Percentiles rank a stretch among this genome's conserved stretches.
Evolutionary conservation across 2,329 filamentous ascomycete species (phyloP).

Genomic region (Xylariaceae sp.): DNA sequence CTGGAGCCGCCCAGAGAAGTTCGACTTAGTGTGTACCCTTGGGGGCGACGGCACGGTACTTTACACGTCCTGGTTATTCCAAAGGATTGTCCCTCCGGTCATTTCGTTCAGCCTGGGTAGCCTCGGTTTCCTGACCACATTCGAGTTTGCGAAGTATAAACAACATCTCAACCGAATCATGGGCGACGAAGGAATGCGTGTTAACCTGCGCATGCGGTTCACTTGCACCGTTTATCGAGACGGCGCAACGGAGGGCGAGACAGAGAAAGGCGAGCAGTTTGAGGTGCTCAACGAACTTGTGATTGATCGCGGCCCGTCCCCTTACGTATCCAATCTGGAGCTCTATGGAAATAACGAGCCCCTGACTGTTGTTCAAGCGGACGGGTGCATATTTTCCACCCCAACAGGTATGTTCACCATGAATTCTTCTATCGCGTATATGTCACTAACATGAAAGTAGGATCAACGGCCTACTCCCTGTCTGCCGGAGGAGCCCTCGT

Average conservation of each 20-base stretch:
- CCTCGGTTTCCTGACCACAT: slow-evolving; percentile 82
- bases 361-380: slow-evolving; percentile 90
- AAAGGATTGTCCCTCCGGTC: slow-evolving; percentile 79
- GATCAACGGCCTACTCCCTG: slow-evolving; percentile 90
- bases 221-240: slow-evolving; percentile 93
- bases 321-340: slow-evolving; percentile 95
- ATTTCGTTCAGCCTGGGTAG: slow-evolving; percentile 80
- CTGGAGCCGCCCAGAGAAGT: slow-evolving; percentile 88
- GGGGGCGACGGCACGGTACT: slow-evolving; percentile 83
- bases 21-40: slow-evolving; percentile 86
- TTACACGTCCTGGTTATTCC: slow-evolving; percentile 89
- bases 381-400: slow-evolving; percentile 96
- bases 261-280: slow-evolving; percentile 89
- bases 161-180: slow-evolving; percentile 82
- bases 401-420: slow-evolving; percentile 61
- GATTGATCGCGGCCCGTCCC: slow-evolving; percentile 92
- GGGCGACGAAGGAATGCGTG: slow-evolving; percentile 92
- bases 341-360: slow-evolving; percentile 93
- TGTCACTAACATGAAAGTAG: slow-evolving; percentile 29
- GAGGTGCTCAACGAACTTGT: slow-evolving; percentile 98
- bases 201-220: slow-evolving; percentile 97
- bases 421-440: neutral
- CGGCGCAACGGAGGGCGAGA: slow-evolving; percentile 53
- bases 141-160: slow-evolving; percentile 83
- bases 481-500: slow-evolving; percentile 93